Conservation (phyloP, 164 flowering plant species). For the Stephania yunnanensis region DNA sequence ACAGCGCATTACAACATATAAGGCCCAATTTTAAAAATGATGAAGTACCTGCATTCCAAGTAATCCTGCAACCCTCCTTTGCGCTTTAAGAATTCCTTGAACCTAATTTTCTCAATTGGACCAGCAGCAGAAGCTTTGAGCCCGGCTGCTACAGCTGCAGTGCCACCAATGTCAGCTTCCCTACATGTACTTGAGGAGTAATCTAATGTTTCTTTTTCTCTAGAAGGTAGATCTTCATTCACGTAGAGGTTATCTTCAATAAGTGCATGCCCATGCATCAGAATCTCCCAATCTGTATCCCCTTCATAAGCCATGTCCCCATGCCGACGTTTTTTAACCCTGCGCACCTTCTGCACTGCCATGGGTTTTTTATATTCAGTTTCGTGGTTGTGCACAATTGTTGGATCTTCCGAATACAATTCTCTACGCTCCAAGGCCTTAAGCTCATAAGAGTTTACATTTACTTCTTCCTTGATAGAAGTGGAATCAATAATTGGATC, state of each 20-base stretch:
- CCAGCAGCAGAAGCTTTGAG: slow-evolving; percentile 74
- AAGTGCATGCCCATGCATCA: slow-evolving; percentile 46
- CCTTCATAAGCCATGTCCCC: slow-evolving; percentile 98
- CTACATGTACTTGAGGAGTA: slow-evolving; percentile 24
- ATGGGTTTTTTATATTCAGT: slow-evolving; percentile 32
- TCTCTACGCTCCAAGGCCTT: slow-evolving; percentile 27
- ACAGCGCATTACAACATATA: background rate
- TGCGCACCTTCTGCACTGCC: slow-evolving; percentile 47
- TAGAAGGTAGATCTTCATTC: slow-evolving; percentile 26
- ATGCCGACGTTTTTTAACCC: slow-evolving; percentile 58
- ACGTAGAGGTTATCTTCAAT: slow-evolving; percentile 27
- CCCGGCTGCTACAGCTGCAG: slow-evolving; percentile 83
- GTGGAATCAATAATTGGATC: slow-evolving; percentile 20
- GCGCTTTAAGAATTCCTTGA: slow-evolving; percentile 85
- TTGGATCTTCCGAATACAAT: slow-evolving; percentile 36
- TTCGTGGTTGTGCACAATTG: slow-evolving; percentile 29
- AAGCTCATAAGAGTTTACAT: slow-evolving; percentile 31
- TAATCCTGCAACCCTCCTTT: slow-evolving; percentile 93
- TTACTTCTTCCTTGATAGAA: slow-evolving; percentile 21
- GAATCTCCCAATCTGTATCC: slow-evolving; percentile 76
- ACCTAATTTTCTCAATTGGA: slow-evolving; percentile 80
- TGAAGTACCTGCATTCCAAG: slow-evolving; percentile 81
- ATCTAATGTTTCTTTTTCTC: slow-evolving; percentile 37
- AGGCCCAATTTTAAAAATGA: slow-evolving; percentile 4
- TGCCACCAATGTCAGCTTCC: slow-evolving; percentile 56